phyloP scores from a whole-genome alignment of 768 basidiomycete genomes.

The Boletellus emodensis region DNA sequence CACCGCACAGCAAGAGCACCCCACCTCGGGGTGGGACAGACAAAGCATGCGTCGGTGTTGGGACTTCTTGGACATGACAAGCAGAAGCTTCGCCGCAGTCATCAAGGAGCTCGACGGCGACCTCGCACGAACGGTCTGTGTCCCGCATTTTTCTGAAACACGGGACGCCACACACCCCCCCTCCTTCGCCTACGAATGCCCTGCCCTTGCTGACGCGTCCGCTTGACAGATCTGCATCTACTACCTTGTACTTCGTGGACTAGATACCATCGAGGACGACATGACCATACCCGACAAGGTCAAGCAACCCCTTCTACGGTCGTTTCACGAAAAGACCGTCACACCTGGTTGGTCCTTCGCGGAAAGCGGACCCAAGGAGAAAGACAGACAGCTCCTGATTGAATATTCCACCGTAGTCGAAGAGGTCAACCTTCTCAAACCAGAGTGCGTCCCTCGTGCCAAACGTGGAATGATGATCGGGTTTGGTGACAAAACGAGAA shows the following conservation, averaged over 20 bases:
- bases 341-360: slow-evolving; percentile 85
- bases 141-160: background rate
- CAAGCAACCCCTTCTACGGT: slow-evolving; percentile 82
- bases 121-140: slow-evolving; percentile 82
- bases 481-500: slow-evolving; percentile 3
- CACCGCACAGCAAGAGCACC: slow-evolving; percentile 64
- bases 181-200: background rate
- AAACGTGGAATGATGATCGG: background rate
- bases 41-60: slow-evolving; percentile 85
- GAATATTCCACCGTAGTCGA: slow-evolving; percentile 79
- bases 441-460: slow-evolving; percentile 42
- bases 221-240: slow-evolving; percentile 81
- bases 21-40: slow-evolving; percentile 84
- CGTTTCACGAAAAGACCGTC: slow-evolving; percentile 75
- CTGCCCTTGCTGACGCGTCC: background rate
- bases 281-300: slow-evolving; percentile 87
- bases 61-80: slow-evolving; percentile 84
- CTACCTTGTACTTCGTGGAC: slow-evolving; percentile 87
- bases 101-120: slow-evolving; percentile 97
- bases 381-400: slow-evolving; percentile 79
- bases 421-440: slow-evolving; percentile 68
- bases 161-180: too few relatives aligned
- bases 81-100: slow-evolving; percentile 86
- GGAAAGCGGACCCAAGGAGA: slow-evolving; percentile 80
- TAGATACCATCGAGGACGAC: slow-evolving; percentile 99